phyloP scores from a whole-genome alignment of 805 yeast species.

The Hanseniaspora valbyensis region DNA sequence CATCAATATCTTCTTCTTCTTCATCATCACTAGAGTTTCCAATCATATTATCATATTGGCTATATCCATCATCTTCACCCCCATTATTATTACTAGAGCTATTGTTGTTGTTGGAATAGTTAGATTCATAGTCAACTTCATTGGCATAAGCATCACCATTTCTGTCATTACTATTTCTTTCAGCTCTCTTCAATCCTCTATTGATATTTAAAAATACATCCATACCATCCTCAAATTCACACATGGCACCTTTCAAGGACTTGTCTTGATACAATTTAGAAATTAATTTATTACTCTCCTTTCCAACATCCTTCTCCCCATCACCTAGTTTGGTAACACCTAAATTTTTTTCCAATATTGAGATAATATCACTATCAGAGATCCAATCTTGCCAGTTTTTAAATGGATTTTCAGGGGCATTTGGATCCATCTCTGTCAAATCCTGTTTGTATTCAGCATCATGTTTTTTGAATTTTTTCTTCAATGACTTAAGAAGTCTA shows the following conservation, averaged over 20 bases:
- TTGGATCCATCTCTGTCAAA: conserved; percentile 14
- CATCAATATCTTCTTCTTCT: conserved; percentile 30
- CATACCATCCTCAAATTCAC: conserved; percentile 32
- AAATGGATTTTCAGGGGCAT: conserved; percentile 11
- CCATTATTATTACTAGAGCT: conserved; percentile 17
- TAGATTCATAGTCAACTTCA: conserved; percentile 23
- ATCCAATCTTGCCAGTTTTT: conserved; percentile 13
- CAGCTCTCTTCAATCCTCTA: conserved; percentile 21
- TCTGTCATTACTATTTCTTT: conserved; percentile 19
- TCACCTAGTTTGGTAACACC: conserved; percentile 29
- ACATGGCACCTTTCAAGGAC: conserved; percentile 38
- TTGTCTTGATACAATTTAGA: conserved; percentile 38
- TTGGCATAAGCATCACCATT: conserved; percentile 20
- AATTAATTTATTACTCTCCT: conserved; percentile 12
- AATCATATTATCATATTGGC: conserved; percentile 32
- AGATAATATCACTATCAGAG: not conserved
- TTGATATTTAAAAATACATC: conserved; percentile 30
- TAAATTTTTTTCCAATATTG: conserved; percentile 26
- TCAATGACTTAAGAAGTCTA: conserved; percentile 3
- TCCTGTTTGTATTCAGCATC: conserved; percentile 9
- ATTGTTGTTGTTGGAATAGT: conserved; percentile 16
- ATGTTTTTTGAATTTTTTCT: conserved; percentile 11
- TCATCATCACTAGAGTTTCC: conserved; percentile 35
- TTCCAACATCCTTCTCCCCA: conserved; percentile 23
- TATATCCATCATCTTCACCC: conserved; percentile 23